phyloP scores from a whole-genome alignment of 257 asterid genomes.

The Dorcoceras hygrometricum region DNA sequence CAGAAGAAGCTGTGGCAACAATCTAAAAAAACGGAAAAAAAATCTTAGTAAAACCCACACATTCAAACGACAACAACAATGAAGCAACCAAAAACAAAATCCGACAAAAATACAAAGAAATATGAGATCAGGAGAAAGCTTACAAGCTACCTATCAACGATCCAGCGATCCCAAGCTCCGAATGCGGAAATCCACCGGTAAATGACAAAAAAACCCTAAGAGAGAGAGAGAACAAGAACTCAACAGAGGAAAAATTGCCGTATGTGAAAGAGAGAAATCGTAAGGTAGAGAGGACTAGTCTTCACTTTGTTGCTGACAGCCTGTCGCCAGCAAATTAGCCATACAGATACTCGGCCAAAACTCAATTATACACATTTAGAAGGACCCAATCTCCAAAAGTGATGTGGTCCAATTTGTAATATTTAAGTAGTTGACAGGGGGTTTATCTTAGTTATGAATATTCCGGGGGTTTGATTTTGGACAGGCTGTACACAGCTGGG shows the following conservation, averaged over 20 bases:
- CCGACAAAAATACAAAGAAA: neutral
- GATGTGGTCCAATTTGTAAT: neutral
- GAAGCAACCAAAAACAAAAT: conserved; percentile 1
- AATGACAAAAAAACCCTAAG: conserved; percentile 34
- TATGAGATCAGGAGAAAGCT: conserved; percentile 36
- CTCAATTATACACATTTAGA: neutral
- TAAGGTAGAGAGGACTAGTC: conserved; percentile 35
- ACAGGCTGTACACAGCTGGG: conserved; percentile 59
- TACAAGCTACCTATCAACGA: conserved; percentile 39
- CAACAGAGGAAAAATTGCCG: conserved; percentile 17
- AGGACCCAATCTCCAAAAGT: neutral
- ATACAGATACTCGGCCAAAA: conserved; percentile 48
- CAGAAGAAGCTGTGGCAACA: neutral
- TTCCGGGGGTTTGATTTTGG: neutral
- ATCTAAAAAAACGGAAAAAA: neutral
- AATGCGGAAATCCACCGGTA: conserved; percentile 22
- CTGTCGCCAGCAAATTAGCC: conserved; percentile 66
- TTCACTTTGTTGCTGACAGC: conserved; percentile 77
- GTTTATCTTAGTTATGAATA: neutral
- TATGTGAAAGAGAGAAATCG: conserved; percentile 22
- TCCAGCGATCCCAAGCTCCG: conserved; percentile 30
- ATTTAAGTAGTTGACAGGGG: neutral
- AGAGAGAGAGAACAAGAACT: conserved; percentile 29
- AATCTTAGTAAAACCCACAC: conserved; percentile 16
- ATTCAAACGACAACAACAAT: conserved; percentile 11